phyloP scores from a whole-genome alignment of 2,329 filamentous ascomycete genomes.

The Aspergillus eucalypticola region DNA sequence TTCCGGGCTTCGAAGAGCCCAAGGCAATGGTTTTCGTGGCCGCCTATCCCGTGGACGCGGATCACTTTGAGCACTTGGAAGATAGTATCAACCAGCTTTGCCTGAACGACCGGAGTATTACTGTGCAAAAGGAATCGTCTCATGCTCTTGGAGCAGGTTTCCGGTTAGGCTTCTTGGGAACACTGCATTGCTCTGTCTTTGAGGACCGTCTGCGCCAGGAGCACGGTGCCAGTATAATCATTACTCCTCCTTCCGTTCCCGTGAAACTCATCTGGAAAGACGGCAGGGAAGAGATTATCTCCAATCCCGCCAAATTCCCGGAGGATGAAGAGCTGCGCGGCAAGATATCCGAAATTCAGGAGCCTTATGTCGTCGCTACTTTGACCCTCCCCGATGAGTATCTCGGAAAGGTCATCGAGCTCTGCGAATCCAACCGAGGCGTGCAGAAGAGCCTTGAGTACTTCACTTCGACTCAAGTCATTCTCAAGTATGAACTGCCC shows the following conservation, averaged over 20 bases:
- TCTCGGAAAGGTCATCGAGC: conserved; percentile 88
- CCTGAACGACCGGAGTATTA: conserved; percentile 93
- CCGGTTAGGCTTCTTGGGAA: conserved; percentile 93
- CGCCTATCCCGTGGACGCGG: conserved; percentile 89
- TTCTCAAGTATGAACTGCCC: conserved; percentile 87
- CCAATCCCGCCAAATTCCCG: conserved; percentile 86
- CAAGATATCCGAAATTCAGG: conserved; percentile 63
- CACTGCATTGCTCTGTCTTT: conserved; percentile 97
- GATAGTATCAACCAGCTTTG: conserved; percentile 93
- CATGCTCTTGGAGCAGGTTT: conserved; percentile 93
- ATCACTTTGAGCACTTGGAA: conserved; percentile 80
- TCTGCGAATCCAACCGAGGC: conserved; percentile 87
- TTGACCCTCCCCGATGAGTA: conserved; percentile 93
- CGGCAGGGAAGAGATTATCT: conserved; percentile 75
- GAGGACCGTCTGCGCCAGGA: conserved; percentile 93
- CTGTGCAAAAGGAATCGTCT: conserved; percentile 88
- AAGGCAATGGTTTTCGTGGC: conserved; percentile 99
- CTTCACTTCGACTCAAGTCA: conserved; percentile 89
- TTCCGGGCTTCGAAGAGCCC: conserved; percentile 92
- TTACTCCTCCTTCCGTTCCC: conserved; percentile 92
- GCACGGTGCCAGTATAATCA: conserved; percentile 91
- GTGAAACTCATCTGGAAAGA: conserved; percentile 80
- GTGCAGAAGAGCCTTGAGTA: conserved; percentile 86
- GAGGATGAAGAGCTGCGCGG: conserved; percentile 63
- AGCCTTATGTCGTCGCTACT: conserved; percentile 77